Evolutionary conservation across 176 grass and related monocot genomes (phyloP).

Genomic region (Rhynchospora tenuis): DNA sequence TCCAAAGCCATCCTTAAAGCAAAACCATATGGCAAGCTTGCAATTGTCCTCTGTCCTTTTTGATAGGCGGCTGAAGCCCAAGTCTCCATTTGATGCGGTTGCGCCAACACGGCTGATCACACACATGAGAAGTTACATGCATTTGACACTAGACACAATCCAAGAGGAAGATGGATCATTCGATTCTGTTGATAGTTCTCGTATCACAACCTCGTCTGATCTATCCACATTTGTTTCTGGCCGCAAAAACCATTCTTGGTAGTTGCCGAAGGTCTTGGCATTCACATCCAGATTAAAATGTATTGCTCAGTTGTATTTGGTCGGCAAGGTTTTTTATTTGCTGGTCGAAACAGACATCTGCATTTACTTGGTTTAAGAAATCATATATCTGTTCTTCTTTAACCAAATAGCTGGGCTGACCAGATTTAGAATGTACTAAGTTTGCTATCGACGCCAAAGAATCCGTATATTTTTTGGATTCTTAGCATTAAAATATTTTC

Average conservation of each 20-base stretch:
- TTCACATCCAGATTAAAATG: neutral
- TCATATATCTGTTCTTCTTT: neutral
- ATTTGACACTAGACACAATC: constrained; percentile 14
- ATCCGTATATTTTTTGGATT: neutral
- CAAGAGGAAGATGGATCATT: constrained; percentile 18
- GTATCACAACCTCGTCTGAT: constrained; percentile 1
- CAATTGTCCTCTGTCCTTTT: constrained; percentile 29
- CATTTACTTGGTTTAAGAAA: neutral
- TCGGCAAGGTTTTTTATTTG: neutral
- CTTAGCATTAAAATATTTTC: neutral
- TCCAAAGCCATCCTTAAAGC: neutral
- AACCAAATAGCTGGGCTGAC: neutral
- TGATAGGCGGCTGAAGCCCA: neutral
- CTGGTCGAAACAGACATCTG: neutral
- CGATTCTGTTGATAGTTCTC: constrained; percentile 2
- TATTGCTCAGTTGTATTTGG: neutral
- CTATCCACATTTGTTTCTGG: constrained; percentile 3
- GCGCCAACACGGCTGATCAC: constrained; percentile 26
- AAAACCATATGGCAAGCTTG: constrained; percentile 28
- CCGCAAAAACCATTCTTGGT: neutral
- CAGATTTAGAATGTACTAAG: neutral
- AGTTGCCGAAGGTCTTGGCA: neutral
- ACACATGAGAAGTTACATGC: neutral
- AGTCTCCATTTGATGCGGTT: constrained; percentile 27
- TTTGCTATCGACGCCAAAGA: neutral